These are phyloP conservation scores for Candida dajiaensis DNA, from an alignment of 805 yeast species.

Conservation along the genomic window DNA sequence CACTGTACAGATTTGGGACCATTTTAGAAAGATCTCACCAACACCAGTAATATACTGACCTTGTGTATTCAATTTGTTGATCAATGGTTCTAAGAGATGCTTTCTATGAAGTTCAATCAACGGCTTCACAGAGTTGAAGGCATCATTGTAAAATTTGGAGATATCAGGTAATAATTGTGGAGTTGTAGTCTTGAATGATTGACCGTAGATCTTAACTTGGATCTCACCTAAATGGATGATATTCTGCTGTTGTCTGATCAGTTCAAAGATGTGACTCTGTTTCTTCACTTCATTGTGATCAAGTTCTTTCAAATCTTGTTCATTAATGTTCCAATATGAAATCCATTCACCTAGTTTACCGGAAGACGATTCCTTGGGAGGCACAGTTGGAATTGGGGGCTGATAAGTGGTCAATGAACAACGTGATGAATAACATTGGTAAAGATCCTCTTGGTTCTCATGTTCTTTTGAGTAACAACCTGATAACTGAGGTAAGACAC, in stretches of 20 bases:
- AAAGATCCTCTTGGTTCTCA: constrained; percentile 4
- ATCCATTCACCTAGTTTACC: constrained; percentile 50
- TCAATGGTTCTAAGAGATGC: constrained; percentile 50
- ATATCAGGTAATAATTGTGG: constrained; percentile 43
- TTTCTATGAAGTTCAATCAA: constrained; percentile 51
- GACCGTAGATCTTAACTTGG: constrained; percentile 54
- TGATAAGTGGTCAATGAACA: constrained; percentile 27
- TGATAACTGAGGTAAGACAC: constrained; percentile 40
- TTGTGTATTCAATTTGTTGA: constrained; percentile 48
- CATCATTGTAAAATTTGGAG: constrained; percentile 51
- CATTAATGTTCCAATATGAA: constrained; percentile 56
- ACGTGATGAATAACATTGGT: constrained; percentile 29
- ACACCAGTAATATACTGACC: constrained; percentile 64
- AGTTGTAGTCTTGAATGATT: constrained; percentile 30
- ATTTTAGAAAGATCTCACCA: constrained; percentile 55
- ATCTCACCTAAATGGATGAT: constrained; percentile 63
- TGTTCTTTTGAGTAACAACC: constrained; percentile 39
- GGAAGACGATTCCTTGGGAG: constrained; percentile 9
- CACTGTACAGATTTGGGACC: constrained; percentile 54
- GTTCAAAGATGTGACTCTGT: constrained; percentile 73
- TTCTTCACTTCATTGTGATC: constrained; percentile 49
- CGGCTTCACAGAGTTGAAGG: constrained; percentile 51
- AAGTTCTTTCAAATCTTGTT: constrained; percentile 45
- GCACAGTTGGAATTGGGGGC: constrained; percentile 18
- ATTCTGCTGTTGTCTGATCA: constrained; percentile 64